Conservation (phyloP, 805 yeast genomes). For the Candida chauliodis region DNA sequence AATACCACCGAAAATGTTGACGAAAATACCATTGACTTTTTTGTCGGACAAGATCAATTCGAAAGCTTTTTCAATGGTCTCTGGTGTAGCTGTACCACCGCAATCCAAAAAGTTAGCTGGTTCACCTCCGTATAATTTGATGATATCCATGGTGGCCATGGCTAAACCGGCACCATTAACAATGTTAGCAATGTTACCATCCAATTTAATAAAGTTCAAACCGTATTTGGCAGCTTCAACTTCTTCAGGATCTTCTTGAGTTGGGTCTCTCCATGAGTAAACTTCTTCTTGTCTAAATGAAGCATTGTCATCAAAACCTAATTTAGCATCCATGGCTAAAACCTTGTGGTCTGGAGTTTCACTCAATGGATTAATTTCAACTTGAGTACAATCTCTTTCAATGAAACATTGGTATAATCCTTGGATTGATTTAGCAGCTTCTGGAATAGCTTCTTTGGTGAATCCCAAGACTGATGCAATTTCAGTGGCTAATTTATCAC, state of each 20-base stretch:
- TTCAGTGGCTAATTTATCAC: constrained; percentile 68
- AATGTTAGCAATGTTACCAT: constrained; percentile 97
- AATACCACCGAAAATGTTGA: constrained; percentile 98
- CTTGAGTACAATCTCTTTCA: constrained; percentile 95
- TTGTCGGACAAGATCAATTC: constrained; percentile 85
- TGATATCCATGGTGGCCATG: constrained; percentile 99
- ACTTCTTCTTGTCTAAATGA: constrained; percentile 92
- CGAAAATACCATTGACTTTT: constrained; percentile 91
- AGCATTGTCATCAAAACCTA: constrained; percentile 97
- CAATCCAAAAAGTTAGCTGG: constrained; percentile 99
- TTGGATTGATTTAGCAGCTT: constrained; percentile 84
- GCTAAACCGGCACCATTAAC: constrained; percentile 99
- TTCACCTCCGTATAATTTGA: constrained; percentile 95
- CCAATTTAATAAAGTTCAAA: constrained; percentile 93
- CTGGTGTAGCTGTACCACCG: constrained; percentile 99
- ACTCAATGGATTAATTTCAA: constrained; percentile 96
- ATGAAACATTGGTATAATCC: constrained; percentile 84
- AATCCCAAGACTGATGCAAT: constrained; percentile 82
- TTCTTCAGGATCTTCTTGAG: constrained; percentile 98
- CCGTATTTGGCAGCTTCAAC: constrained; percentile 86
- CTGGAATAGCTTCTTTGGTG: constrained; percentile 69
- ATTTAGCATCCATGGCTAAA: constrained; percentile 98
- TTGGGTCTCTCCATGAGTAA: constrained; percentile 92
- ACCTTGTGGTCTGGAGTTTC: constrained; percentile 89
- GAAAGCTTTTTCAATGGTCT: constrained; percentile 96